phyloP scores from a whole-genome alignment of 805 yeast species.

The Danielia reshetovae region DNA sequence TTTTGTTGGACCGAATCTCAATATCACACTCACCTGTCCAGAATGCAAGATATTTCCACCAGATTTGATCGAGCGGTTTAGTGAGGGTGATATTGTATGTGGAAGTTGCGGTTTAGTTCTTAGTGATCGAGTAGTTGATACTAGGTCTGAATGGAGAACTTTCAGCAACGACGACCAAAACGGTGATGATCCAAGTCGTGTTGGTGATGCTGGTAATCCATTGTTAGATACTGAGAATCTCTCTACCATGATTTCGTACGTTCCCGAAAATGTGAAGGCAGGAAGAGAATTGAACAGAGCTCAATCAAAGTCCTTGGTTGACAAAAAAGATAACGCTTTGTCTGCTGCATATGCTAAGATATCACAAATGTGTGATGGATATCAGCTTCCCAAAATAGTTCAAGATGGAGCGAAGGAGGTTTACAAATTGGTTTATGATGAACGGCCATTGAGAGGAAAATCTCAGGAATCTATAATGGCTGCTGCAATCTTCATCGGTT shows the following conservation, averaged over 20 bases:
- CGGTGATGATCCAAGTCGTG: conserved; percentile 98
- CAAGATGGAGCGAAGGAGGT: conserved; percentile 98
- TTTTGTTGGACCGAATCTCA: conserved; percentile 71
- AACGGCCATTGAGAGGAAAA: conserved; percentile 79
- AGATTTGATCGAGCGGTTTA: conserved; percentile 87
- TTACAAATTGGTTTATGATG: conserved; percentile 86
- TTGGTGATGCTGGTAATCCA: conserved; percentile 95
- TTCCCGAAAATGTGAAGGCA: conserved; percentile 75
- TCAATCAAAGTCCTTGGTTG: conserved; percentile 80
- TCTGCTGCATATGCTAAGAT: conserved; percentile 87
- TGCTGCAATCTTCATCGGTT: conserved; percentile 90
- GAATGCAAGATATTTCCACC: conserved; percentile 97
- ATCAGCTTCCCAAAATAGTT: conserved; percentile 88
- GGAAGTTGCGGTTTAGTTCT: conserved; percentile 94
- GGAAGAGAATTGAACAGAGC: conserved; percentile 92
- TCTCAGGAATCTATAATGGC: conserved; percentile 95
- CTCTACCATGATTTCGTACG: conserved; percentile 86
- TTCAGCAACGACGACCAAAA: conserved; percentile 97
- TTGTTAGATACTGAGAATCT: conserved; percentile 86
- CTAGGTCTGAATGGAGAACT: conserved; percentile 98
- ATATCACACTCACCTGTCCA: conserved; percentile 88
- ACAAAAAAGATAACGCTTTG: conserved; percentile 81
- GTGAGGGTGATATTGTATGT: conserved; percentile 98
- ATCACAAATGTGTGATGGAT: conserved; percentile 96
- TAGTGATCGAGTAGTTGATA: conserved; percentile 88